phyloP scores from a whole-genome alignment of 768 basidiomycete species.

The Candolleomyces efflorescens region DNA sequence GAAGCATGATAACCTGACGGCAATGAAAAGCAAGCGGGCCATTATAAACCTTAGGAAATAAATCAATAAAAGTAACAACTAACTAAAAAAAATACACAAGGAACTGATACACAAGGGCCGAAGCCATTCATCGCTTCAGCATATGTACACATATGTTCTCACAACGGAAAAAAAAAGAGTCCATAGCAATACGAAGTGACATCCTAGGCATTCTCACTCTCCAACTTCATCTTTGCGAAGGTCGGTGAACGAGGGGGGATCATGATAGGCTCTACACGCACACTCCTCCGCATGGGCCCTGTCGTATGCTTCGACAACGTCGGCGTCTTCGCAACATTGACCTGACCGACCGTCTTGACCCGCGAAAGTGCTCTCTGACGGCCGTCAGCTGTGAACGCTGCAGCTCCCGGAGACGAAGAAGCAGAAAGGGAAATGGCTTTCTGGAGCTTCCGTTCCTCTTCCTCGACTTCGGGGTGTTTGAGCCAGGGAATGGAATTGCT shows the following conservation, averaged over 20 bases:
- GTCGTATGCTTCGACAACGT: neutral
- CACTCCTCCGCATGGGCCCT: neutral
- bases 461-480: conserved; percentile 6
- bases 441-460: conserved; percentile 4
- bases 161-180: too few relatives aligned
- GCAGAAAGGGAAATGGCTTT: neutral
- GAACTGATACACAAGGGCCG: too few relatives aligned
- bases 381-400: neutral
- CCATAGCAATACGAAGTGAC: neutral
- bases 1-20: too few relatives aligned
- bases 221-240: neutral
- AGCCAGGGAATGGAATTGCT: conserved; percentile 8
- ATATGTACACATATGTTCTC: too few relatives aligned
- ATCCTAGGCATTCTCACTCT: neutral
- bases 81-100: too few relatives aligned
- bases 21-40: too few relatives aligned
- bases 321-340: neutral
- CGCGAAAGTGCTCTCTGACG: neutral
- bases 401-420: neutral
- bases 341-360: conserved; percentile 4
- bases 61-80: too few relatives aligned
- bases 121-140: too few relatives aligned
- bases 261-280: conserved; percentile 7
- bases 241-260: neutral
- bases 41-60: too few relatives aligned